Conservation (phyloP, 208 protist genomes). For the Trypanosoma avium region DNA sequence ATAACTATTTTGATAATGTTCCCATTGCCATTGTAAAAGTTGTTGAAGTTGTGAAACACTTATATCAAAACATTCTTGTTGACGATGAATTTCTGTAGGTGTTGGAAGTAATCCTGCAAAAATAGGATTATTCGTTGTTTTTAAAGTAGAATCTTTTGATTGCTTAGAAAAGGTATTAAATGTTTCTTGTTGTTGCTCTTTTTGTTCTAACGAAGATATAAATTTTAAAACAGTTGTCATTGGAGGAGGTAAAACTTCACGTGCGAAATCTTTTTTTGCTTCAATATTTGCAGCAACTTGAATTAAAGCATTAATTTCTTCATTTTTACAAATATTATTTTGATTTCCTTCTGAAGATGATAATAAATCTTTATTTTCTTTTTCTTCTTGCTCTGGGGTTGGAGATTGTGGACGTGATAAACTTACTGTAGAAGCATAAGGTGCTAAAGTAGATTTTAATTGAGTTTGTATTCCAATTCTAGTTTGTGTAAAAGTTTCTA, state of each 20-base stretch:
- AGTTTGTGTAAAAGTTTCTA: background rate
- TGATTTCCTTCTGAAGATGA: background rate
- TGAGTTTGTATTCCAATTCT: background rate
- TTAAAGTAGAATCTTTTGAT: background rate
- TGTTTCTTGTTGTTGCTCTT: conserved; percentile 7
- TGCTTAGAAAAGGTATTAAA: conserved; percentile 15
- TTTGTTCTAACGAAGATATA: conserved; percentile 14
- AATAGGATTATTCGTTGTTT: conserved; percentile 9
- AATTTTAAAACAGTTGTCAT: conserved; percentile 24
- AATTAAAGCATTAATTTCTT: conserved; percentile 1
- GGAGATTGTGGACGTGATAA: background rate
- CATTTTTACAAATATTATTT: background rate
- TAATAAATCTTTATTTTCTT: background rate
- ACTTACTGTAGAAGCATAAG: conserved; percentile 21
- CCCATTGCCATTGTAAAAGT: conserved; percentile 78
- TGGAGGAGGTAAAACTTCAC: conserved; percentile 8
- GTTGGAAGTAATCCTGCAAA: conserved; percentile 52
- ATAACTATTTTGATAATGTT: conserved; percentile 70
- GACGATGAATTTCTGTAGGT: conserved; percentile 51
- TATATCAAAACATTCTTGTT: conserved; percentile 46
- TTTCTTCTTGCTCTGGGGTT: background rate
- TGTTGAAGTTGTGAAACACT: conserved; percentile 59
- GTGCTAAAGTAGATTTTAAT: conserved; percentile 13
- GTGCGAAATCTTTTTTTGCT: background rate
- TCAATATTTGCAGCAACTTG: conserved; percentile 10